Percentiles rank a stretch among this genome's conserved stretches.
Evolutionary conservation across 345 rosid species (phyloP).

Genomic region (Hibiscus syriacus): DNA sequence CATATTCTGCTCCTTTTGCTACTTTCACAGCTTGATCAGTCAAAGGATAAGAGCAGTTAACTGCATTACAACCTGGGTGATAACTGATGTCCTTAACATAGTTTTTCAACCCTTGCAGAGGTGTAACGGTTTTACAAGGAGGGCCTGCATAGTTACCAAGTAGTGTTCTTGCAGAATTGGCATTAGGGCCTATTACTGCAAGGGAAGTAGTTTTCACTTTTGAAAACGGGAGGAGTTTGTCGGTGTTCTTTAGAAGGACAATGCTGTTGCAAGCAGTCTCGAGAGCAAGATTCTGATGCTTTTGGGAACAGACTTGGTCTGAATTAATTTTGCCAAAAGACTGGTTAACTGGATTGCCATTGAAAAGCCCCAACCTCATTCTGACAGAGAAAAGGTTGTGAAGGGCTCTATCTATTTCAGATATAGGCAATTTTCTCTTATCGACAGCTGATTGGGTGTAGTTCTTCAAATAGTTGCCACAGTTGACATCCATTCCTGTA

Average conservation of each 20-base stretch:
- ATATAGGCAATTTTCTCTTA: constrained; percentile 46
- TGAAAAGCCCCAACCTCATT: no score
- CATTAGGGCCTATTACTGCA: no score
- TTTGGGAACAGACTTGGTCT: constrained; percentile 49
- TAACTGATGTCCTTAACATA: constrained; percentile 42
- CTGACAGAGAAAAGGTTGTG: no score
- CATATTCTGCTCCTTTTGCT: constrained; percentile 51
- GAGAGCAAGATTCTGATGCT: constrained; percentile 70
- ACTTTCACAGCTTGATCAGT: constrained; percentile 43
- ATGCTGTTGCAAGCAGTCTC: constrained; percentile 80
- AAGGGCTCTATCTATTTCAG: constrained; percentile 64
- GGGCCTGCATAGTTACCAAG: constrained; percentile 85
- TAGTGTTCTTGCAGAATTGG: constrained; percentile 39
- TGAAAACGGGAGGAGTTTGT: constrained; percentile 47
- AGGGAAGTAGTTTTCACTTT: constrained; percentile 23
- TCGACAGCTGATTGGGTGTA: constrained; percentile 59
- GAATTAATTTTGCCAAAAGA: constrained; percentile 59
- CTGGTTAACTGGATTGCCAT: constrained; percentile 50
- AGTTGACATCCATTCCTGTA: no score
- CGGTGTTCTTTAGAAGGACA: constrained; percentile 68
- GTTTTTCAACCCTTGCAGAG: constrained; percentile 44
- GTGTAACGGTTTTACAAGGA: constrained; percentile 53
- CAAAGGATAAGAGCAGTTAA: constrained; percentile 44
- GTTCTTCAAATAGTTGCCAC: constrained; percentile 53
- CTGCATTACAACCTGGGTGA: constrained; percentile 56